Evolutionary conservation across 345 rosid genomes (phyloP).

Genomic region (Salix brachista): DNA sequence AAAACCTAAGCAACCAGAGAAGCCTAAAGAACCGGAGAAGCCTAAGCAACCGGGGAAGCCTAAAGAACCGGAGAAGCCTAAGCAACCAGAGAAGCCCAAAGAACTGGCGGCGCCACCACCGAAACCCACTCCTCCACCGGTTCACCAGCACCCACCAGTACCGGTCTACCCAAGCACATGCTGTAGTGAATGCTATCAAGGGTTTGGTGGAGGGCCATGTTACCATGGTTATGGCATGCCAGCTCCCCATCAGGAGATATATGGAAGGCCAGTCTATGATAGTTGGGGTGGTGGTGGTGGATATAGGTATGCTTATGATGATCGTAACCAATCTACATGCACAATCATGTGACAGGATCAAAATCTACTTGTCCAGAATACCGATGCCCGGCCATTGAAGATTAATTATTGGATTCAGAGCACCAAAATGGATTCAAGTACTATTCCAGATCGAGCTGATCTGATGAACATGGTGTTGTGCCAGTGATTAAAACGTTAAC

Average conservation of each 20-base stretch:
- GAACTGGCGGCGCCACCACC: conserved; percentile 3
- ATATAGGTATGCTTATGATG: background rate
- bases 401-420: too few relatives aligned
- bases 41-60: background rate
- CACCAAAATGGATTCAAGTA: too few relatives aligned
- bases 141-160: background rate
- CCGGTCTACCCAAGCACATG: conserved; percentile 26
- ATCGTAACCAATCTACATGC: too few relatives aligned
- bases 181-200: conserved; percentile 17
- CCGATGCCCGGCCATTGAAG: too few relatives aligned
- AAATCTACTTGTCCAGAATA: too few relatives aligned
- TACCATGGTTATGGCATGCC: conserved; percentile 1
- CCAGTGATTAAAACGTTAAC: too few relatives aligned
- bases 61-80: background rate
- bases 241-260: conserved; percentile 1
- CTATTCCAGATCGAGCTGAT: too few relatives aligned
- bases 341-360: too few relatives aligned
- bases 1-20: conserved; percentile 5
- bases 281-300: conserved; percentile 10
- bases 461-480: too few relatives aligned
- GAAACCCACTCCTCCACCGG: background rate
- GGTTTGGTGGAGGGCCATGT: conserved; percentile 19
- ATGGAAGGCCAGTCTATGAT: conserved; percentile 31
- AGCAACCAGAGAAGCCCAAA: conserved; percentile 12
- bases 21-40: conserved; percentile 17